These are phyloP conservation scores for Wallemia ichthyophaga DNA, from an alignment of 1,284 basidiomycete species.

Conservation along the genomic window DNA sequence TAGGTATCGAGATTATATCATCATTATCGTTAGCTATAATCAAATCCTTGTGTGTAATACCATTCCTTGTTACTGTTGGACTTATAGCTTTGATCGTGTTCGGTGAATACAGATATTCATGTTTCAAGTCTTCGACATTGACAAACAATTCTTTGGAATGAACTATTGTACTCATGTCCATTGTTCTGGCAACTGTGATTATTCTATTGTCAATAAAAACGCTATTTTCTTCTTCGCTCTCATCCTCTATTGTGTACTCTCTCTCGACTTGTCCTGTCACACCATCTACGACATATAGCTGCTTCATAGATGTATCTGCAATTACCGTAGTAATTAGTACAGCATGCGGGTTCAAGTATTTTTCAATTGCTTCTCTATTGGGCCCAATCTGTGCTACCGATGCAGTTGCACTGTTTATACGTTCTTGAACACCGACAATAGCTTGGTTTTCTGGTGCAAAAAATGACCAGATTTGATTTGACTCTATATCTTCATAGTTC, in stretches of 20 bases:
- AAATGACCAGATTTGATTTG: not conserved
- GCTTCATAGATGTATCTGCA: constrained; percentile 15
- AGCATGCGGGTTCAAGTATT: constrained; percentile 66
- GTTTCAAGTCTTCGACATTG: constrained; percentile 35
- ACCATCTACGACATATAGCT: constrained; percentile 43
- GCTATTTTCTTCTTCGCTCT: constrained; percentile 32
- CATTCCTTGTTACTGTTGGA: constrained; percentile 53
- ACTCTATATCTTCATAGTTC: not conserved
- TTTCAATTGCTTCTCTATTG: constrained; percentile 67
- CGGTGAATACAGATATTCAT: constrained; percentile 38
- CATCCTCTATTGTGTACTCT: constrained; percentile 18
- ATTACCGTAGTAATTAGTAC: constrained; percentile 32
- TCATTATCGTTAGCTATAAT: constrained; percentile 48
- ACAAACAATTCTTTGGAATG: constrained; percentile 3
- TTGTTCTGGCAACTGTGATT: constrained; percentile 32
- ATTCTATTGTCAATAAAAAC: constrained; percentile 67
- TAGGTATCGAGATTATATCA: constrained; percentile 41
- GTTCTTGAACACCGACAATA: not conserved
- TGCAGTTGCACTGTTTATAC: constrained; percentile 21
- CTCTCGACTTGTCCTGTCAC: constrained; percentile 49
- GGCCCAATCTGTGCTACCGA: constrained; percentile 56
- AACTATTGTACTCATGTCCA: constrained; percentile 28
- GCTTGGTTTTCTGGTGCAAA: not conserved
- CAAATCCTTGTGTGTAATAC: constrained; percentile 59
- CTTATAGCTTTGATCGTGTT: constrained; percentile 31